Percentiles rank a stretch among this genome's conserved stretches.
These are phyloP conservation scores for Millerago galiae DNA, from an alignment of 805 yeast genomes.

Conservation along the genomic window DNA sequence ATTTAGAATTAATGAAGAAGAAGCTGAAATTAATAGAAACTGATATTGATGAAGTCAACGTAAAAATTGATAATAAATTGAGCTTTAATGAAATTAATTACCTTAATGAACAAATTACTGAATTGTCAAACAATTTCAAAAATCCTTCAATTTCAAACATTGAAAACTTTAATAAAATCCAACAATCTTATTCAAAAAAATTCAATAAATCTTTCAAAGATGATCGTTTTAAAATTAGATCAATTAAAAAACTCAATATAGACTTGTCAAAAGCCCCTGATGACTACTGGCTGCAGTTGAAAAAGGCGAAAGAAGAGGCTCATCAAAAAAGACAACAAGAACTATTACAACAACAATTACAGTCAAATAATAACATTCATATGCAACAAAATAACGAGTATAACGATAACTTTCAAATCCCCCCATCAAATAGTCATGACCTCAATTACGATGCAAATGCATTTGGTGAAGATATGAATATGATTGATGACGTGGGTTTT, in stretches of 20 bases:
- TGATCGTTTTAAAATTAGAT: slow-evolving; percentile 7
- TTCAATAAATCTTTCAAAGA: slow-evolving; percentile 5
- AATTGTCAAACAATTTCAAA: slow-evolving; percentile 9
- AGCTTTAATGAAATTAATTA: slow-evolving; percentile 1
- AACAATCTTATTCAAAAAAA: slow-evolving; percentile 2
- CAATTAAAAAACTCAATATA: slow-evolving; percentile 10
- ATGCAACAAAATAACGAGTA: not conserved
- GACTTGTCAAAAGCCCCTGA: slow-evolving; percentile 19
- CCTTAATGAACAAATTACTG: slow-evolving; percentile 7
- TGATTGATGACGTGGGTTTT: slow-evolving; percentile 30
- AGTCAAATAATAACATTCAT: slow-evolving; percentile 1
- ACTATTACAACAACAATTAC: slow-evolving; percentile 3
- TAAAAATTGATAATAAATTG: not conserved
- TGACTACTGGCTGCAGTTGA: slow-evolving; percentile 20
- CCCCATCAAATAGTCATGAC: slow-evolving; percentile 1
- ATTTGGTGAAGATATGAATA: slow-evolving; percentile 17
- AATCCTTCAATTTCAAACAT: not conserved
- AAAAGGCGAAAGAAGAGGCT: slow-evolving; percentile 11
- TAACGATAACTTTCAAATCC: slow-evolving; percentile 6
- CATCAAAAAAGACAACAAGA: slow-evolving; percentile 6
- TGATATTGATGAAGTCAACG: slow-evolving; percentile 14
- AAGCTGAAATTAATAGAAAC: slow-evolving; percentile 14
- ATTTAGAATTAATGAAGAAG: slow-evolving; percentile 18
- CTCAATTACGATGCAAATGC: slow-evolving; percentile 8
- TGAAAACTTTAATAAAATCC: not conserved